Base-by-base conservation (phyloP, 1,284 basidiomycete genomes). In the Mrakiaceae sp. region DNA sequence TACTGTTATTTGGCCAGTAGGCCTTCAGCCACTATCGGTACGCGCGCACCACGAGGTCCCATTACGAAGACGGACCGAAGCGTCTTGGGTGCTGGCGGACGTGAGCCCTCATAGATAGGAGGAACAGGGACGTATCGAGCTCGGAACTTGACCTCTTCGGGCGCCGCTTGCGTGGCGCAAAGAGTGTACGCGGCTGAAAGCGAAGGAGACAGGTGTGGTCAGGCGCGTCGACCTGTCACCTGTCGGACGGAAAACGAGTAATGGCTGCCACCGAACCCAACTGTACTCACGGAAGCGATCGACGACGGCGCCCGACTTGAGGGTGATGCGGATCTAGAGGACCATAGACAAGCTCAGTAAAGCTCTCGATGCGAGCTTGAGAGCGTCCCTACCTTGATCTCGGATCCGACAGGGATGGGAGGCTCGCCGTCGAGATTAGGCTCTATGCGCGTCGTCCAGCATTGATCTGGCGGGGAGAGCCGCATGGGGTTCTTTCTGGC, bases 111-210 rank as follows among this genome's bases (percentile, higher is more conserved):
- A 44, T 66, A 66, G 4, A 56, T 43, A 3, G 49, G 55, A 14
- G 65, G 61, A 3, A 66, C 27, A 5, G 16, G 12, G 10, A 60
- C 62, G n/a, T 63, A 58, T 5, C 65, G 56, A 10, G 65, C 61
- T 9, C 62, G 43, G 57, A 63, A 66, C 16, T 51, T 42, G 47
- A 40, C 14, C 44, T 66, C 64, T 7, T 14, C 47, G 3, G 64
- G 64, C 50, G 56, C 44, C 11, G 27, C 48, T 47, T 66, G 64
- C 3, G 64, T 66, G 42, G 64, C 64, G 2, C 60, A 60, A 16
- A 66, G 60, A 3, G 57, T 49, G 55, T 58, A 66, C 8, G 64
- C 64, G 6, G 64, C 27, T 27, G 27, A 27, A 27, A 27, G 27
- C 27, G 27, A 27, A 27, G 27, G 27, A 27, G 27, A 27, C 27